Percentiles rank a stretch among this genome's conserved stretches.
Evolutionary conservation across 1,139 yeast genomes (phyloP).

Genomic region (Oligophagozyma castellii): DNA sequence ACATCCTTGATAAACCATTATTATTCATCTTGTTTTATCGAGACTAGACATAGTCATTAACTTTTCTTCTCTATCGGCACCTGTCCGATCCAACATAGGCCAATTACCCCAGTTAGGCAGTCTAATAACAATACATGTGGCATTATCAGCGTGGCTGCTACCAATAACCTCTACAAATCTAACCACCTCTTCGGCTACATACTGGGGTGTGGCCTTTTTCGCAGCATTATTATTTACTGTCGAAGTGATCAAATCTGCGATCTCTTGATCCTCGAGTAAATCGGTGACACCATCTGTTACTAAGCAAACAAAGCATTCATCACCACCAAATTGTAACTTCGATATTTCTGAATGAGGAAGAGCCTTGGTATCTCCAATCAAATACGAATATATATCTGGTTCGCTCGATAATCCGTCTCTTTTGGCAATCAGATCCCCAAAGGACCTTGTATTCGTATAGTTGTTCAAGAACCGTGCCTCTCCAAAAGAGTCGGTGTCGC

Average conservation of each 20-base stretch:
- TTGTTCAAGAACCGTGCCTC: conserved; percentile 67
- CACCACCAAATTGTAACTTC: conserved; percentile 44
- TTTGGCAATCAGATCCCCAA: conserved; percentile 78
- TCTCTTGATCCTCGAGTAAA: conserved; percentile 74
- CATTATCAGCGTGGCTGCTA: conserved; percentile 68
- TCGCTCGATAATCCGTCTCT: conserved; percentile 81
- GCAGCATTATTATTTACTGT: conserved; percentile 57
- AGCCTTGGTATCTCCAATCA: conserved; percentile 23
- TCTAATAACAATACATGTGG: conserved; percentile 73
- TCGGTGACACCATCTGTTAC: conserved; percentile 84
- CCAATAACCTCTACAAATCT: conserved; percentile 77
- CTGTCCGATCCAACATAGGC: conserved; percentile 76
- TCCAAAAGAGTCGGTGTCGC: conserved; percentile 81
- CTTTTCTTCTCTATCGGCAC: conserved; percentile 61
- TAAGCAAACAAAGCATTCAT: conserved; percentile 66
- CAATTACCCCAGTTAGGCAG: conserved; percentile 89
- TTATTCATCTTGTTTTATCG: no score
- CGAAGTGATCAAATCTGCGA: conserved; percentile 70
- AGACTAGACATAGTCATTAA: no score
- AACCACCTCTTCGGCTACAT: conserved; percentile 73
- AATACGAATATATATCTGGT: conserved; percentile 64
- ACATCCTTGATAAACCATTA: no score
- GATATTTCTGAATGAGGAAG: conserved; percentile 24
- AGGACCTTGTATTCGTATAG: conserved; percentile 83
- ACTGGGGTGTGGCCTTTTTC: conserved; percentile 66